Base-by-base conservation (phyloP, 805 yeast genomes). In the Hanseniaspora occidentalis region DNA sequence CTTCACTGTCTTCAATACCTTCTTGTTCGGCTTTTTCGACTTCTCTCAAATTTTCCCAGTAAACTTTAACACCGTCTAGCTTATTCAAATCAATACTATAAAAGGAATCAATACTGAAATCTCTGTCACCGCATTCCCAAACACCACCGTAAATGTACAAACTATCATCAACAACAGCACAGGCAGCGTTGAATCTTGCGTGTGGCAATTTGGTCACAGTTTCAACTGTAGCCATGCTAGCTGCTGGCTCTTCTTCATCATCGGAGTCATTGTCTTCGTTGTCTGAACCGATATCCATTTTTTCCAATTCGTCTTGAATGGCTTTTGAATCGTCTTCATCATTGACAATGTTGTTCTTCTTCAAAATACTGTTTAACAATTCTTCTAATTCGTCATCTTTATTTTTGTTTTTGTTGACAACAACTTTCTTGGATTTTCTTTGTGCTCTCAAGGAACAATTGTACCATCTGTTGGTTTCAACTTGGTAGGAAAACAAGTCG, bases 401-500 rank as follows among this genome's bases (percentile, higher is more conserved):
- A 36, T 61, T 70, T 42, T 66, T 58, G 18, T 41, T 60, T 67
- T 45, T 71, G 67, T 26, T 67, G 73, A 45, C 69, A 70, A 42
- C 61, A 61, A 45, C 60, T 61, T 64, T 69, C 49, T 67, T 70
- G 16, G 25, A 24, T 60, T 74, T 75, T 52, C 79, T 73, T 24
- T 68, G 65, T 3, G 80, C 70, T 50, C 85, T 73, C 48, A 88
- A 58, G 10, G 73, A 61, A 50, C 86, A 58, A 6, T 80, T 71
- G 52, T 74, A 83, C 97, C 98, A 89, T 56, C 95, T 73, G 59
- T 89, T 89, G 14, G 77, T 68, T 50, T 85, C 96, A 14, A 79
- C 67, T 47, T 86, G 94, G 57, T 84, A 89, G 1, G 94, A 79
- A 51, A 75, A 76, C 38, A 89, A 60, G 45, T 78, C 77, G 57